phyloP scores from a whole-genome alignment of 768 basidiomycete species.

The Crucibulum laeve region DNA sequence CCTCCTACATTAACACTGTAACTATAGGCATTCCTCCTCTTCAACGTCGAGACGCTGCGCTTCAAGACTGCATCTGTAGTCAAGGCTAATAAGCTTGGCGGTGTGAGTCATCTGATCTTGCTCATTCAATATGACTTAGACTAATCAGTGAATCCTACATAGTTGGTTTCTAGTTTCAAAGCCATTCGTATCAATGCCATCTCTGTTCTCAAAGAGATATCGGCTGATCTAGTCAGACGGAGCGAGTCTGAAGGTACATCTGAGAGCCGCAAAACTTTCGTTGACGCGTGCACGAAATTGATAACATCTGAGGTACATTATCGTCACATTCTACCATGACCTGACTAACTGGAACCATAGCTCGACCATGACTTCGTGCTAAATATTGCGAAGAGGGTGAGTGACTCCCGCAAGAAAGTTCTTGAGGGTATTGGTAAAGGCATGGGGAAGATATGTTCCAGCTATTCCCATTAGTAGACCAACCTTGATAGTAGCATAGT shows the following conservation, averaged over 20 bases:
- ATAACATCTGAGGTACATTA: constrained; percentile 30
- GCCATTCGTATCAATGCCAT: constrained; percentile 50
- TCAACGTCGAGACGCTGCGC: constrained; percentile 64
- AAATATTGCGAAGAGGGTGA: constrained; percentile 57
- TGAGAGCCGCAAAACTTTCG: constrained; percentile 48
- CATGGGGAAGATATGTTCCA: constrained; percentile 45
- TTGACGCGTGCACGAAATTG: constrained; percentile 39
- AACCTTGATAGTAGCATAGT: constrained; percentile 3
- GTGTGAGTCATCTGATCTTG: constrained; percentile 40
- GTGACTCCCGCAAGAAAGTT: constrained; percentile 68
- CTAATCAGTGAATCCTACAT: constrained; percentile 4
- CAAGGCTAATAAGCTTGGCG: constrained; percentile 70
- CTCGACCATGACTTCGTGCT: constrained; percentile 62
- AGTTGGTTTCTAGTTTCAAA: constrained; percentile 71
- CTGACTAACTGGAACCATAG: constrained; percentile 36
- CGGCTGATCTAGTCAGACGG: constrained; percentile 42
- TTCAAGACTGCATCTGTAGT: constrained; percentile 69
- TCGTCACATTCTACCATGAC: constrained; percentile 4
- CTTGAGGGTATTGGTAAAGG: constrained; percentile 73
- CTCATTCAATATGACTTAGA: constrained; percentile 2
- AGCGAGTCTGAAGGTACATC: constrained; percentile 48
- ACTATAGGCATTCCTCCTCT: constrained; percentile 74
- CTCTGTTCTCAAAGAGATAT: constrained; percentile 53
- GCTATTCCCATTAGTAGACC: constrained; percentile 20
- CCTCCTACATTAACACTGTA: constrained; percentile 4